Percentiles rank a stretch among this genome's conserved stretches.
These are phyloP conservation scores for Suhomyces sp. DNA, from an alignment of 805 yeast species.

Conservation along the genomic window DNA sequence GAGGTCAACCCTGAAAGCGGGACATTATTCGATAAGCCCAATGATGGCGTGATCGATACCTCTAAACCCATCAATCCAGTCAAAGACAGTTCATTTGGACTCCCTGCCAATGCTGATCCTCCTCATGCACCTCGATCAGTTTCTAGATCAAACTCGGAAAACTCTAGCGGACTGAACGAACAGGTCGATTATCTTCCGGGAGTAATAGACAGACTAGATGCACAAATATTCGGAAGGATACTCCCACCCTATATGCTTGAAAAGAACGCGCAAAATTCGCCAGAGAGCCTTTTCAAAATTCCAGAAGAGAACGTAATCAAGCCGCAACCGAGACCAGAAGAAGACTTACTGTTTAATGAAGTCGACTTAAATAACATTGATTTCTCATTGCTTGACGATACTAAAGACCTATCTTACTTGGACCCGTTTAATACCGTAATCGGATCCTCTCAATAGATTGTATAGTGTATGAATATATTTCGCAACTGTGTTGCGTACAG, in stretches of 20 bases:
- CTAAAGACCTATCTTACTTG: conserved; percentile 21
- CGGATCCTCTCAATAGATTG: neutral
- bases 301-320: neutral
- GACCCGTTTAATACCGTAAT: conserved; percentile 20
- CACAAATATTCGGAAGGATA: conserved; percentile 79
- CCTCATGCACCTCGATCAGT: neutral
- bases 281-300: neutral
- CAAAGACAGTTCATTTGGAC: neutral
- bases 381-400: conserved; percentile 16
- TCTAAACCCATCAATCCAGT: neutral
- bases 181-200: conserved; percentile 63
- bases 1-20: neutral
- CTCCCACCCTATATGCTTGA: conserved; percentile 80
- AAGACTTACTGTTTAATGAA: conserved; percentile 5
- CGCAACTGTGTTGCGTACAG: conserved; percentile 1
- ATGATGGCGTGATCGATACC: neutral
- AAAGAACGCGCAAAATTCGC: conserved; percentile 11
- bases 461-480: conserved; percentile 1
- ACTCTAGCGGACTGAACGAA: neutral
- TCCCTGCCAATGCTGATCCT: neutral
- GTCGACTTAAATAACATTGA: conserved; percentile 19
- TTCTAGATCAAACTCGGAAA: neutral
- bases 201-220: conserved; percentile 79
- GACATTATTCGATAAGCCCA: neutral
- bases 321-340: neutral